Percentiles rank a stretch among this genome's conserved stretches.
Evolutionary conservation across 2,329 filamentous ascomycete species (phyloP).

Genomic region (Chrysoporthe cubensis): DNA sequence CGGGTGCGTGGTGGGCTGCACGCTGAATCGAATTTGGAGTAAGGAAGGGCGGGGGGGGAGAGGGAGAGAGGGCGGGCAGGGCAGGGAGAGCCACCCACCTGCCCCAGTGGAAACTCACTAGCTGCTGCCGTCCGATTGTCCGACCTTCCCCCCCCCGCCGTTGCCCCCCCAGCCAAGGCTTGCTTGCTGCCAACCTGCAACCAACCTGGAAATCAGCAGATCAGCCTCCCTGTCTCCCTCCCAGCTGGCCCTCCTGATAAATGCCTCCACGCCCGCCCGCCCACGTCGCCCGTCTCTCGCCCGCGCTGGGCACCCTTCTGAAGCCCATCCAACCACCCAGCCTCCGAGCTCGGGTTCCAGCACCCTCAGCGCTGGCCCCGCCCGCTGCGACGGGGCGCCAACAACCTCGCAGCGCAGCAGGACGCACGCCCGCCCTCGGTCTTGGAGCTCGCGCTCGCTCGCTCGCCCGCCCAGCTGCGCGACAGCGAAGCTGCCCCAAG

Average conservation of each 20-base stretch:
- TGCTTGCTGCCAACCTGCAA: background rate
- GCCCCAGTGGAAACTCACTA: conserved; percentile 1
- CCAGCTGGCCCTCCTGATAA: conserved; percentile 10
- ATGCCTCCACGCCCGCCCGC: background rate
- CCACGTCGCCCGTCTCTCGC: background rate
- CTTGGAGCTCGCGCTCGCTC: background rate
- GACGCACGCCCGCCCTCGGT: background rate
- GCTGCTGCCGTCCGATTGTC: background rate
- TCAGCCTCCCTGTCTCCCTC: background rate
- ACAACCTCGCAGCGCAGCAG: background rate
- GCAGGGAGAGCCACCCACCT: background rate
- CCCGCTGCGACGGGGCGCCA: background rate
- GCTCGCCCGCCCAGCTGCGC: background rate
- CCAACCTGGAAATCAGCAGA: conserved; percentile 6
- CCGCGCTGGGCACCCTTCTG: background rate
- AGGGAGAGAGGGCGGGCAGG: background rate
- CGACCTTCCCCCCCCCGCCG: background rate
- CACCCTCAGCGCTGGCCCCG: conserved; percentile 3
- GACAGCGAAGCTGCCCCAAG: background rate
- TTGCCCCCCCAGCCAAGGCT: background rate
- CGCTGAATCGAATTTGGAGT: conserved; percentile 10
- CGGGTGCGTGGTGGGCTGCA: conserved; percentile 8
- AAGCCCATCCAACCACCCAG: background rate
- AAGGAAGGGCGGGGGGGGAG: background rate
- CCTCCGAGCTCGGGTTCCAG: conserved; percentile 12